Percentiles rank a stretch among this genome's conserved stretches.
Conservation (phyloP, 345 rosid species). For the Arabis alpina region DNA sequence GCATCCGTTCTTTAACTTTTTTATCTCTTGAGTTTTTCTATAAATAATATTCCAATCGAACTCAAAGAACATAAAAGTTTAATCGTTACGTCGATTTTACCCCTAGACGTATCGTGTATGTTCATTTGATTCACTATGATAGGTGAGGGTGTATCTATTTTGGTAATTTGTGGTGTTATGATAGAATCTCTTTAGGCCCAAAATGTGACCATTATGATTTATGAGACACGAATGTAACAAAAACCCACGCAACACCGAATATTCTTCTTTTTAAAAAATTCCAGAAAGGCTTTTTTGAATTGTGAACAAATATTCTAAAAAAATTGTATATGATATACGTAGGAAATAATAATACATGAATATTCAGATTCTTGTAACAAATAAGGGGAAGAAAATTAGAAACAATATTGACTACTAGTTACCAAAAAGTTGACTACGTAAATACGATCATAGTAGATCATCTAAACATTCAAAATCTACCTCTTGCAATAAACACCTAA, state of each 20-base stretch:
- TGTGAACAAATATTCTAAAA: neutral
- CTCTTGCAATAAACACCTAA: no score
- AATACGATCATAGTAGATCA: no score
- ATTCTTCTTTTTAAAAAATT: neutral
- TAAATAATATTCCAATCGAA: slow-evolving; percentile 13
- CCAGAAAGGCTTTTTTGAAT: neutral
- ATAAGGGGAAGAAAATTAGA: neutral
- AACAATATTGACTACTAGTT: no score
- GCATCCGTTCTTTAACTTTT: slow-evolving; percentile 27
- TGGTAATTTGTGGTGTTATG: neutral
- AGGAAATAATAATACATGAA: neutral
- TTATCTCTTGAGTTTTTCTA: neutral
- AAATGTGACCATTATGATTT: slow-evolving; percentile 13
- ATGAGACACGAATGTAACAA: slow-evolving; percentile 21
- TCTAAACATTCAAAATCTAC: no score
- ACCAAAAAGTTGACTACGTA: no score
- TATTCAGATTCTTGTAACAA: neutral
- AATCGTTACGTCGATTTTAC: neutral
- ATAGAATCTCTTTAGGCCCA: slow-evolving; percentile 7
- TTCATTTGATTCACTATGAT: neutral
- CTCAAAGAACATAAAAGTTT: neutral
- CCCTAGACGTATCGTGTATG: slow-evolving; percentile 1
- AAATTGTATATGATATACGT: neutral
- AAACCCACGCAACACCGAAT: slow-evolving; percentile 30
- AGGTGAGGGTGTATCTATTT: neutral